A percentile compares a stretch with the other conserved stretches of the same genome.
These are phyloP conservation scores for Gnomoniopsis smithogilvyi DNA, from an alignment of 2,329 filamentous ascomycete genomes.

Conservation along the genomic window DNA sequence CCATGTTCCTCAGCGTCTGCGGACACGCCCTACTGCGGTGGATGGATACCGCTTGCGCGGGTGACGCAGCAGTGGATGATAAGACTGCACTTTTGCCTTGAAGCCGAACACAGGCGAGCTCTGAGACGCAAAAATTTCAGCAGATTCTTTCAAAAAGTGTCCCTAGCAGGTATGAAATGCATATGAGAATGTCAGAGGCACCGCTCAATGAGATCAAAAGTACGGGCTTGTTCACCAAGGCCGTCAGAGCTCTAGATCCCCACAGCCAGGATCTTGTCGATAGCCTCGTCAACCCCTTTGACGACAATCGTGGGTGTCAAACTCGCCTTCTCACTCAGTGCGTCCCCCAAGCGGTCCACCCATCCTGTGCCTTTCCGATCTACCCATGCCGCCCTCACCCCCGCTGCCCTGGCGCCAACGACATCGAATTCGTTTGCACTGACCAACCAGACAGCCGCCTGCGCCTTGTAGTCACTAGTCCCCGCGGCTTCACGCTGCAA, in stretches of 20 bases:
- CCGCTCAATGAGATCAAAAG: no score
- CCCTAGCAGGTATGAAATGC: neutral
- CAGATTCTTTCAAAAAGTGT: neutral
- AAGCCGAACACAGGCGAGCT: neutral
- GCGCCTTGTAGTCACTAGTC: conserved; percentile 31
- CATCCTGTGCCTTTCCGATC: conserved; percentile 62
- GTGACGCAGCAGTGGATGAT: neutral
- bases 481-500: conserved; percentile 48
- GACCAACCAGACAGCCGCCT: conserved; percentile 58
- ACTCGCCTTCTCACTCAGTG: conserved; percentile 26
- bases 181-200: neutral
- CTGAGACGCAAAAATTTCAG: neutral
- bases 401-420: conserved; percentile 58
- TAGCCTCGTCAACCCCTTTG: conserved; percentile 54
- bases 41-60: neutral
- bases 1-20: conserved; percentile 31
- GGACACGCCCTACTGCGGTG: conserved; percentile 21
- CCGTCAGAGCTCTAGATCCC: neutral
- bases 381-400: conserved; percentile 65
- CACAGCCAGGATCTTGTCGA: conserved; percentile 32
- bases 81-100: neutral
- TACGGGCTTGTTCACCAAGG: no score
- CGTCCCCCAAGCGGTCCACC: conserved; percentile 58
- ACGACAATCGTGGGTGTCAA: conserved; percentile 52
- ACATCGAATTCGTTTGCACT: conserved; percentile 73